Conservation (phyloP, 306 rosid genomes). For the Quercus rubra region DNA sequence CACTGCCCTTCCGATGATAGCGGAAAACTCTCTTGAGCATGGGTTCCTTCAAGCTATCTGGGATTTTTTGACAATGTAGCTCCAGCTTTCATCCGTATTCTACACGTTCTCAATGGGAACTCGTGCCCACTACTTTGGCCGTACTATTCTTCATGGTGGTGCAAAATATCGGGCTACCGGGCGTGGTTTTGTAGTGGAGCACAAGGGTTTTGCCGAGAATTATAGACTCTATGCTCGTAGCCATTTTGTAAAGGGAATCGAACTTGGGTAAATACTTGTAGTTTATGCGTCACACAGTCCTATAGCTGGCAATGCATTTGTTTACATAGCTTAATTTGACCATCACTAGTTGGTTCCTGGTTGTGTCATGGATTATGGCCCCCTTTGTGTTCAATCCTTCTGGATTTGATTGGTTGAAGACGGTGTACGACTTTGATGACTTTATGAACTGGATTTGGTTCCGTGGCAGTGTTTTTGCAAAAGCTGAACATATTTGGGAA, state of each 20-base stretch:
- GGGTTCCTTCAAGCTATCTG: conserved; percentile 84
- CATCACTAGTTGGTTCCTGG: conserved; percentile 80
- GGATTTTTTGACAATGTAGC: conserved; percentile 87
- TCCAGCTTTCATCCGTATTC: conserved; percentile 86
- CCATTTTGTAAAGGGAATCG: conserved; percentile 90
- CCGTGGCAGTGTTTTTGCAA: conserved; percentile 73
- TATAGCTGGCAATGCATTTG: conserved; percentile 51
- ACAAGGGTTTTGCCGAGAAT: conserved; percentile 82
- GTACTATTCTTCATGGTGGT: conserved; percentile 86
- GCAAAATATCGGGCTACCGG: conserved; percentile 91
- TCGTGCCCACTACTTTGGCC: conserved; percentile 73
- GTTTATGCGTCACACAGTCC: conserved; percentile 69
- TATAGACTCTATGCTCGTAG: conserved; percentile 88
- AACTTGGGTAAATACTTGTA: conserved; percentile 66
- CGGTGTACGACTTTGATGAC: conserved; percentile 74
- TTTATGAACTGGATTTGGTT: conserved; percentile 82
- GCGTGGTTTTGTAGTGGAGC: conserved; percentile 90
- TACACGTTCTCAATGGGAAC: conserved; percentile 90
- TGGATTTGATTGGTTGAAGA: conserved; percentile 92
- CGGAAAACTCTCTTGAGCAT: conserved; percentile 71
- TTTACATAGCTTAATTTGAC: conserved; percentile 63
- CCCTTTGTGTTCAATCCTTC: conserved; percentile 86
- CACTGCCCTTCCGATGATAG: conserved; percentile 88
- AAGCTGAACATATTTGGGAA: conserved; percentile 94
- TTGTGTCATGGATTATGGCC: conserved; percentile 73